Evolutionary conservation across 176 grass and related monocot genomes (phyloP).

Genomic region (Oryza rufipogon): DNA sequence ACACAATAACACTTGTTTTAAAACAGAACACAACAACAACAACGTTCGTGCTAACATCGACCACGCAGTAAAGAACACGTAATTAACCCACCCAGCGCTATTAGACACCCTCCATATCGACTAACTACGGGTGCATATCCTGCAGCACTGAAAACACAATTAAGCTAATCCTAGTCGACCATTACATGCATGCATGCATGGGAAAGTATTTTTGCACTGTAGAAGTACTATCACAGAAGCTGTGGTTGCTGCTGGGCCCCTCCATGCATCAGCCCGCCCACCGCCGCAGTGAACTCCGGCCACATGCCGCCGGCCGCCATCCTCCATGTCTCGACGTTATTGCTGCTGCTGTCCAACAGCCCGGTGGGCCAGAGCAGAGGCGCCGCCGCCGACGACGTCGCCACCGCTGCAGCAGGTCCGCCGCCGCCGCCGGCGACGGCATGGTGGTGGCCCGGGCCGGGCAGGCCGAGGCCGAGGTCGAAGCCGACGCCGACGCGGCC

Average conservation of each 20-base stretch:
- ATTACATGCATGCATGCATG: neutral
- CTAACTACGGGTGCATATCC: too few species aligned
- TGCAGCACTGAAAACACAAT: too few species aligned
- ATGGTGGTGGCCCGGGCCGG: neutral
- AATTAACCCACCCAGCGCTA: too few species aligned
- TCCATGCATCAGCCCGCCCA: neutral
- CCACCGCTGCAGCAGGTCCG: neutral
- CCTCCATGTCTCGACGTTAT: neutral
- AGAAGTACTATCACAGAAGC: neutral
- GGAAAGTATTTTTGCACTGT: neutral
- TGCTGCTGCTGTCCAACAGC: neutral
- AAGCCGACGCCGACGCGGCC: slow-evolving; percentile 66
- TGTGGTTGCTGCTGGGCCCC: neutral
- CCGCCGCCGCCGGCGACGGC: slow-evolving; percentile 34
- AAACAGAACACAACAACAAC: too few species aligned
- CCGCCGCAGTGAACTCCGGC: neutral
- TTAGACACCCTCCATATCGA: too few species aligned
- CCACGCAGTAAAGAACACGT: too few species aligned
- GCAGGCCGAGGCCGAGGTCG: slow-evolving; percentile 40
- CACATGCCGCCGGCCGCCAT: neutral
- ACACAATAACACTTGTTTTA: too few species aligned
- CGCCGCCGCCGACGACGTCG: neutral
- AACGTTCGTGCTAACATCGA: too few species aligned
- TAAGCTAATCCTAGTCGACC: too few species aligned
- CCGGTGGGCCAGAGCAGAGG: neutral